Conservation (phyloP, 106 monocot species). For the Platanthera guangdongensis region DNA sequence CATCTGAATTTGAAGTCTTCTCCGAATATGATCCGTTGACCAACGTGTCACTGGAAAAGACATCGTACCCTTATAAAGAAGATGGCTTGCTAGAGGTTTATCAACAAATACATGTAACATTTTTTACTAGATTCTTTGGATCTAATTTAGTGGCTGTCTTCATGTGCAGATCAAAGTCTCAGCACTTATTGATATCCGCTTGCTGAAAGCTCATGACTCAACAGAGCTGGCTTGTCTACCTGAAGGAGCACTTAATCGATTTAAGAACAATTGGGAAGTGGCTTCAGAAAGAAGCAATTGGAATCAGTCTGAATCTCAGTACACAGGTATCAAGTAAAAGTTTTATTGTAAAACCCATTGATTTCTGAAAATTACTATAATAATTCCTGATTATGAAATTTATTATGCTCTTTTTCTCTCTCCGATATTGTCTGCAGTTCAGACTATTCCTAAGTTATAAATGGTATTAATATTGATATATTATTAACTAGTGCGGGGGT, state of each 20-base stretch:
- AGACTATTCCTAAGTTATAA: neutral
- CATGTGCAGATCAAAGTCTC: neutral
- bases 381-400: too few relatives aligned
- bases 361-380: neutral
- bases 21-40: neutral
- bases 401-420: neutral
- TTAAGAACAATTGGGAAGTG: neutral
- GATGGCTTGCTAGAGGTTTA: conserved; percentile 4
- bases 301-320: neutral
- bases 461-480: neutral
- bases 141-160: neutral
- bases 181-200: conserved; percentile 5
- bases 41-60: neutral
- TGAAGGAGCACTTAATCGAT: neutral
- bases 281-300: neutral
- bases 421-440: neutral
- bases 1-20: conserved; percentile 4
- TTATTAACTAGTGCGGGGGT: neutral
- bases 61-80: neutral
- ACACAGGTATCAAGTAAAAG: neutral
- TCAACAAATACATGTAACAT: neutral
- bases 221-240: conserved; percentile 1
- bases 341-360: neutral
- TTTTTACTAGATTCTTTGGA: neutral
- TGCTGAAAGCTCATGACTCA: conserved; percentile 1